Conservation (phyloP, 495 filamentous ascomycete genomes). For the Ramalina peruviana region DNA sequence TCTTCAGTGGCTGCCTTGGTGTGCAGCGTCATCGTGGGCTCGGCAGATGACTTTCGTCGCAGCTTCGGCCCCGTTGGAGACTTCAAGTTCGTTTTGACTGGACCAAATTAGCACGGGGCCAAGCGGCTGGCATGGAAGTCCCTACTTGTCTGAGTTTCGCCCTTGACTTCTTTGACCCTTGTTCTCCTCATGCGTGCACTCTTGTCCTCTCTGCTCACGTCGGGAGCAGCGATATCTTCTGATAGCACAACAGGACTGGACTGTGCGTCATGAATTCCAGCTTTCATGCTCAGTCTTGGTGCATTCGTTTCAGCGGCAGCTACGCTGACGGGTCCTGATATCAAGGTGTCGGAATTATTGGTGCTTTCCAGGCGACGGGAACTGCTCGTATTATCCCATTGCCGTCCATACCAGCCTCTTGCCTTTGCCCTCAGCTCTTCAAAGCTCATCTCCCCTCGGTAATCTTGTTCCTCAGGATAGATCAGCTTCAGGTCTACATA, state of each 20-base stretch:
- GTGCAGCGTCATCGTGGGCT: constrained; percentile 94
- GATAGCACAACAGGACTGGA: constrained; percentile 3
- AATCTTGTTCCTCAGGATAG: constrained; percentile 61
- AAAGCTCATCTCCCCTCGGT: constrained; percentile 62
- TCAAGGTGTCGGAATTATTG: neutral
- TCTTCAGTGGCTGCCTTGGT: constrained; percentile 92
- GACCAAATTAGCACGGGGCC: constrained; percentile 12
- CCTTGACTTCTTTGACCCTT: constrained; percentile 62
- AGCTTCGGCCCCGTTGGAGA: constrained; percentile 71
- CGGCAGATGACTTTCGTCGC: constrained; percentile 55
- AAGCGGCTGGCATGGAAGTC: constrained; percentile 4
- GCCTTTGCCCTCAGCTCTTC: constrained; percentile 77
- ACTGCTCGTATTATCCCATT: constrained; percentile 37
- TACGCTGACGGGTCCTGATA: neutral
- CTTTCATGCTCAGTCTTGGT: neutral
- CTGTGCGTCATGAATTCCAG: neutral
- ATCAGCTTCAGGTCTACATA: constrained; percentile 74
- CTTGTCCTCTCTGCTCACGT: constrained; percentile 26
- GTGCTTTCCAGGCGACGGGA: neutral
- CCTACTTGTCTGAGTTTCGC: constrained; percentile 72
- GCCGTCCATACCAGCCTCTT: constrained; percentile 60
- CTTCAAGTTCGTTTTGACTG: constrained; percentile 84
- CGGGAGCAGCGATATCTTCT: constrained; percentile 15
- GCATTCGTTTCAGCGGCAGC: neutral
- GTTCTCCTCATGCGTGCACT: constrained; percentile 42